Base-by-base conservation (phyloP, 2,329 filamentous ascomycete genomes). In the Aureobasidium uvarum region DNA sequence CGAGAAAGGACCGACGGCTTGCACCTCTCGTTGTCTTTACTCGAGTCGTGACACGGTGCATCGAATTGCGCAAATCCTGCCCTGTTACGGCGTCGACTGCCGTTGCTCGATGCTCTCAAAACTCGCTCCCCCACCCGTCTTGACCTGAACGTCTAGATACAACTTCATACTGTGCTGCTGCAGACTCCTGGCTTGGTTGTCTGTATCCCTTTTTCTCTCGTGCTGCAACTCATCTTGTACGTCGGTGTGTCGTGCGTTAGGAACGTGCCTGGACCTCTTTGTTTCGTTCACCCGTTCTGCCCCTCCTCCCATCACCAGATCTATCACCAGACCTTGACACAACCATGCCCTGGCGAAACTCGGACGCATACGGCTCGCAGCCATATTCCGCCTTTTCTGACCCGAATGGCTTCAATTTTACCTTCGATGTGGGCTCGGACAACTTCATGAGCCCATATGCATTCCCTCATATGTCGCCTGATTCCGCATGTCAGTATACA, bases 391-490 rank as follows among this genome's bases (percentile, higher is more conserved):
- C 60, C 36, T 63, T 63, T 23, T 39, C 60, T 54, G 60, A 63
- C 48, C 60, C 60, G 60, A 63, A 45, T n/a, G 48, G 36, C 38
- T 63, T 63, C 50, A 36, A 54, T 45, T 63, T 63, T 45, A 33
- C 60, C 20, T 63, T 54, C 48, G 60, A 63, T 45, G 48, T 63
- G 25, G 60, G 48, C 38, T 63, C 60, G 18, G 60, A 63, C 38
- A 63, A 28, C 48, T 63, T 63, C 41, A 52, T 63, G 60, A 63
- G 60, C 38, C 60, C 60, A 14, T 63, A 52, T 63, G 36, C 63
- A 4, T 65, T 65, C 31, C 52, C 63, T 65, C 63, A 48, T 63
- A 63, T 63, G 60, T 63, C 60, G 60, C 60, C 60, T 54, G 60
- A 63, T 43, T 50, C 60, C 60, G 33, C 60, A 43, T 63, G 60